Percentiles rank a stretch among this genome's conserved stretches.
Conservation (phyloP, 2,329 filamentous ascomycete genomes). For the Monascus ruber region DNA sequence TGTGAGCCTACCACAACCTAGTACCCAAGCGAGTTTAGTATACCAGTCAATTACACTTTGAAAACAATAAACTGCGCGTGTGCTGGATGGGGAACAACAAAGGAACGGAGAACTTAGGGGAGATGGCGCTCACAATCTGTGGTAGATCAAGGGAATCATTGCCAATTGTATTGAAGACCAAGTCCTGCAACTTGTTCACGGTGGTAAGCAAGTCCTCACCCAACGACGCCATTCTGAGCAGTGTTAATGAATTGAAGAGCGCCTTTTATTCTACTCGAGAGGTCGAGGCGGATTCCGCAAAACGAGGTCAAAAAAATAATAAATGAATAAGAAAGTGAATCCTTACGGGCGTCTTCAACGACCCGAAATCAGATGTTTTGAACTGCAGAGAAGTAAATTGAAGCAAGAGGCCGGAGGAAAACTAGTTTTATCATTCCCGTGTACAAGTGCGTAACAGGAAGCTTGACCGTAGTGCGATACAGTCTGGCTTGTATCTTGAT, state of each 20-base stretch:
- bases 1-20: conserved; percentile 98
- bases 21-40: background rate
- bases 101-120: background rate
- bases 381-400: too few relatives aligned
- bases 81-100: background rate
- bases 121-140: conserved; percentile 66
- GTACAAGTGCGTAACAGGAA: too few relatives aligned
- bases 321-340: too few relatives aligned
- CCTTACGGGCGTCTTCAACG: too few relatives aligned
- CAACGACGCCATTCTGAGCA: conserved; percentile 68
- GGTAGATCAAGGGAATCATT: conserved; percentile 95
- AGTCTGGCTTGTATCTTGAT: too few relatives aligned
- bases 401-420: too few relatives aligned
- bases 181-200: conserved; percentile 96
- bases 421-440: too few relatives aligned
- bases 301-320: background rate
- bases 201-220: conserved; percentile 90
- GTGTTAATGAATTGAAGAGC: background rate
- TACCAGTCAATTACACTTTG: too few relatives aligned
- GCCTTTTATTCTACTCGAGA: background rate
- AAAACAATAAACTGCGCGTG: background rate
- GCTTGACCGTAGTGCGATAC: too few relatives aligned
- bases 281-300: background rate
- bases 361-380: too few relatives aligned
- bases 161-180: conserved; percentile 99